Conservation (phyloP, 2,329 filamentous ascomycete genomes). For the Grosmannia penicillata region DNA sequence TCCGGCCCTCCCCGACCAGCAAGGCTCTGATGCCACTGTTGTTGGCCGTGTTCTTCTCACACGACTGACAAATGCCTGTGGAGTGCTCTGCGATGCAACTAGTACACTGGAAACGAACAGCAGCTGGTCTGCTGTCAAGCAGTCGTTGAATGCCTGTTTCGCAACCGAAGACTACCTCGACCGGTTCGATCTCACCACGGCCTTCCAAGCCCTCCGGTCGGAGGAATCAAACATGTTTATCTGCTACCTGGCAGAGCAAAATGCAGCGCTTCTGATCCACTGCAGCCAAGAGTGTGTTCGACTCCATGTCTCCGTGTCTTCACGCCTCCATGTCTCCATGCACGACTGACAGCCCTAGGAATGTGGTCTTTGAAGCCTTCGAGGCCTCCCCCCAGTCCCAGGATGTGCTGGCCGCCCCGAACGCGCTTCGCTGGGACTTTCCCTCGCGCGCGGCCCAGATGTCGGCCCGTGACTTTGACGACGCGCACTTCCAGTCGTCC, state of each 20-base stretch:
- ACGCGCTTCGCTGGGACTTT: conserved; percentile 43
- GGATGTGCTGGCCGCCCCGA: conserved; percentile 33
- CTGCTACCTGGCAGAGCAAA: conserved; percentile 12
- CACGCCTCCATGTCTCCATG: fast-evolving
- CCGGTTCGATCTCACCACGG: not conserved
- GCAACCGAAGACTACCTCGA: not conserved
- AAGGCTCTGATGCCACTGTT: not conserved
- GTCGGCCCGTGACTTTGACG: conserved; percentile 17
- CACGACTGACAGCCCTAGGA: not conserved
- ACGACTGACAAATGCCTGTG: conserved; percentile 1
- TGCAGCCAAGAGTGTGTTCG: conserved; percentile 12
- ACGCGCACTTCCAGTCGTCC: conserved; percentile 26
- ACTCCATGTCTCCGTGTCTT: not conserved
- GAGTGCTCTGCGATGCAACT: not conserved
- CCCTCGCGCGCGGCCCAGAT: conserved; percentile 37
- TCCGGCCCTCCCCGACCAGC: conserved; percentile 2
- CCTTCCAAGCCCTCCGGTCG: not conserved
- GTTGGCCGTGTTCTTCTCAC: conserved; percentile 1
- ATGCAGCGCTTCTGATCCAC: conserved; percentile 18
- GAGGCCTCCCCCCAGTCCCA: conserved; percentile 41
- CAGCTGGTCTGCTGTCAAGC: conserved; percentile 1
- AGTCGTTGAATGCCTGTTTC: not conserved
- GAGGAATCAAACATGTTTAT: conserved; percentile 1
- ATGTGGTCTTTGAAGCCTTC: conserved; percentile 36
- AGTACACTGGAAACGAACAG: not conserved